Evolutionary conservation across 352 stramenopile genomes (phyloP).

Genomic region (Phytopythium litorale): DNA sequence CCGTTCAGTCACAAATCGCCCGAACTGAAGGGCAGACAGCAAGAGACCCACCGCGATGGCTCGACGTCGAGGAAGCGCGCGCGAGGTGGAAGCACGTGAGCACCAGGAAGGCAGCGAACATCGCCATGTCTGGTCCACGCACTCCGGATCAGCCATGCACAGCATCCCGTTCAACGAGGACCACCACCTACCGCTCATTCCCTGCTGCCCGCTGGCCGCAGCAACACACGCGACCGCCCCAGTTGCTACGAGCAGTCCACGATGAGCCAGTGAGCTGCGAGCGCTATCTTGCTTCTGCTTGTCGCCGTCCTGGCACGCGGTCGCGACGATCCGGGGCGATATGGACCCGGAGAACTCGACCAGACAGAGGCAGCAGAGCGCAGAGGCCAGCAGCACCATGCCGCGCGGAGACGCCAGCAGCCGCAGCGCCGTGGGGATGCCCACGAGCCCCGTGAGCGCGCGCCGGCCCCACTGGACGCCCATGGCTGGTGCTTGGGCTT

Average conservation of each 20-base stretch:
- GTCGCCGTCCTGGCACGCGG: constrained; percentile 3
- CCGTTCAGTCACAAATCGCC: no score
- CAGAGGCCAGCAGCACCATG: constrained; percentile 45
- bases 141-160: neutral
- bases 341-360: constrained; percentile 57
- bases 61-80: neutral
- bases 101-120: constrained; percentile 3
- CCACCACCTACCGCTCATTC: neutral
- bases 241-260: constrained; percentile 21
- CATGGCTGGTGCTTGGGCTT: constrained; percentile 3
- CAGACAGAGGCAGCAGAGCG: constrained; percentile 47
- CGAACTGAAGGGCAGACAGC: constrained; percentile 2
- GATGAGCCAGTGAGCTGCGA: constrained; percentile 8
- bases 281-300: neutral
- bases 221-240: constrained; percentile 25
- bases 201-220: constrained; percentile 31
- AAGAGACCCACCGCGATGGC: neutral
- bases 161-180: constrained; percentile 15
- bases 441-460: constrained; percentile 51
- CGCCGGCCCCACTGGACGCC: constrained; percentile 56
- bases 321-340: constrained; percentile 32
- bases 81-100: constrained; percentile 3
- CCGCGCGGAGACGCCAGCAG: constrained; percentile 45
- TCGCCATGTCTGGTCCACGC: neutral
- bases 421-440: constrained; percentile 49